A percentile compares a stretch with the other conserved stretches of the same genome.
These are phyloP conservation scores for Auxenochlorella pyrenoidosa DNA, from an alignment of 139 green algal species.

Conservation along the genomic window DNA sequence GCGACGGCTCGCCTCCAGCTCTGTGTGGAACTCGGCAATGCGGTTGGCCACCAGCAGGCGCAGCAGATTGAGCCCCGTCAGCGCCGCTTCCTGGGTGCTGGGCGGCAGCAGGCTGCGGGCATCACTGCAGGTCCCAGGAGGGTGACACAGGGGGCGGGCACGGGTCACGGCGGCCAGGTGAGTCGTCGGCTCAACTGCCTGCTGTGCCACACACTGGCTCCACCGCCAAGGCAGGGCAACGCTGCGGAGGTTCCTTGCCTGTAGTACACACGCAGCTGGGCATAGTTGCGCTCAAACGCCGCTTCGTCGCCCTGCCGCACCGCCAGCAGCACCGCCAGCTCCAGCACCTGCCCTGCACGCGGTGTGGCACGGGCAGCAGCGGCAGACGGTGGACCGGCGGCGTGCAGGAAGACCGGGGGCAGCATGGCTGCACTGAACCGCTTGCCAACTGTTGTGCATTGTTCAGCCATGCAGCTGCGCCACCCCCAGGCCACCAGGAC, in stretches of 20 bases:
- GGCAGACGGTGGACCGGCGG: background rate
- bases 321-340: constrained; percentile 88
- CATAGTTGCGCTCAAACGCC: constrained; percentile 90
- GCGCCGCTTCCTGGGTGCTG: constrained; percentile 71
- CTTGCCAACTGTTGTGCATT: background rate
- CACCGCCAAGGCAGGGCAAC: too few species aligned
- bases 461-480: background rate
- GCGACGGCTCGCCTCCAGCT: constrained; percentile 81
- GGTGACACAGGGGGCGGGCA: too few species aligned
- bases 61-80: constrained; percentile 91
- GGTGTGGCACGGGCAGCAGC: background rate
- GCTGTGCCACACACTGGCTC: too few species aligned
- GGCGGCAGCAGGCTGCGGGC: constrained; percentile 31
- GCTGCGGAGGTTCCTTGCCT: background rate
- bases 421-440: background rate
- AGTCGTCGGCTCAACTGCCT: too few species aligned
- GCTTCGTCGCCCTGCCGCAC: constrained; percentile 81
- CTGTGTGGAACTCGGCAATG: constrained; percentile 98
- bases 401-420: background rate
- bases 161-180: too few species aligned
- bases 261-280: constrained; percentile 93
- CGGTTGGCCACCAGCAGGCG: constrained; percentile 94
- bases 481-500: background rate
- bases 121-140: constrained; percentile 53
- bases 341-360: constrained; percentile 82